These are phyloP conservation scores for Prunus kanzakura DNA, from an alignment of 306 rosid genomes.

Conservation along the genomic window DNA sequence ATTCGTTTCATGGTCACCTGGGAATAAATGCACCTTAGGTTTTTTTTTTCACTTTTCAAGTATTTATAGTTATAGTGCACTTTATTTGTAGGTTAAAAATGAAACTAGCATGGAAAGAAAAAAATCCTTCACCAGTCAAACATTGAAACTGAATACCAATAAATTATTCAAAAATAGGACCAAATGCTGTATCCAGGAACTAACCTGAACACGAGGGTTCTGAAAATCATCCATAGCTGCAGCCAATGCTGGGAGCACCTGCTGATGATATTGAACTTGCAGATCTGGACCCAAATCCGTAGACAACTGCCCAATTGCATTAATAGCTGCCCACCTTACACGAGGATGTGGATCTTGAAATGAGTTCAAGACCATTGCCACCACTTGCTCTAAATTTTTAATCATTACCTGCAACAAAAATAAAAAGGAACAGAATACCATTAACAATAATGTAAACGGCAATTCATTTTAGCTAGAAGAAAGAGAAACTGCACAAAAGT, in stretches of 20 bases:
- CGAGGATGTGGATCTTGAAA: constrained; percentile 96
- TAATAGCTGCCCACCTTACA: constrained; percentile 99
- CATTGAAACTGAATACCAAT: background rate
- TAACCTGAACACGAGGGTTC: constrained; percentile 96
- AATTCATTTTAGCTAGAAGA: background rate
- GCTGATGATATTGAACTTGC: constrained; percentile 79
- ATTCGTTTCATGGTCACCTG: background rate
- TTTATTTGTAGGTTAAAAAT: background rate
- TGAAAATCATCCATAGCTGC: constrained; percentile 95
- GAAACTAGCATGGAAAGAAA: background rate
- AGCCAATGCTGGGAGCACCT: constrained; percentile 88
- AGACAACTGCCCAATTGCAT: constrained; percentile 94
- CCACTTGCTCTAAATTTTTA: constrained; percentile 91
- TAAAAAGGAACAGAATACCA: background rate
- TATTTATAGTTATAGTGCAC: background rate
- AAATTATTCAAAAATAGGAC: background rate
- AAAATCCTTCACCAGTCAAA: background rate
- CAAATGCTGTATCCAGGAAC: constrained; percentile 7
- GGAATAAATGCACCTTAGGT: background rate
- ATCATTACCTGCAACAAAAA: constrained; percentile 70
- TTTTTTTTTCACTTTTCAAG: background rate
- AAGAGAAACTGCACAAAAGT: background rate
- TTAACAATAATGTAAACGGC: background rate
- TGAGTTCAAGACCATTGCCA: constrained; percentile 92
- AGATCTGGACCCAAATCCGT: constrained; percentile 98